These are phyloP conservation scores for Fusarium lateritium DNA, from an alignment of 2,329 filamentous ascomycete genomes.

Conservation along the genomic window DNA sequence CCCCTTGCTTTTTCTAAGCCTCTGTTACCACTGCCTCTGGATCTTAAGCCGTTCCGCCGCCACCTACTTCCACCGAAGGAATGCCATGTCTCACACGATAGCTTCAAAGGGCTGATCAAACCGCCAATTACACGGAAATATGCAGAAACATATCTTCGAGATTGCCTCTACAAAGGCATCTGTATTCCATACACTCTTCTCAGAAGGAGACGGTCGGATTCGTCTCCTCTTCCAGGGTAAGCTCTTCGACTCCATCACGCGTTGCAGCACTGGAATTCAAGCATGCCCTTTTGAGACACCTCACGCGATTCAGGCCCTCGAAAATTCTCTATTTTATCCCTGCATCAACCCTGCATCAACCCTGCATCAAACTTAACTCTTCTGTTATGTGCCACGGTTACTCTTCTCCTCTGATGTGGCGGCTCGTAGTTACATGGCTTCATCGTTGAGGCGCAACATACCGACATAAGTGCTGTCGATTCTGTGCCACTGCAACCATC, in stretches of 20 bases:
- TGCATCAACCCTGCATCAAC: constrained; percentile 38
- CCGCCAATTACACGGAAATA: constrained; percentile 1
- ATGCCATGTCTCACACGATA: constrained; percentile 37
- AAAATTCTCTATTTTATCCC: constrained; percentile 37
- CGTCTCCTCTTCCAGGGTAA: not conserved
- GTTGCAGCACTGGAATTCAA: constrained; percentile 29
- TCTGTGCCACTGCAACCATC: constrained; percentile 18
- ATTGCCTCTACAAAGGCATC: not conserved
- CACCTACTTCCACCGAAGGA: constrained; percentile 34
- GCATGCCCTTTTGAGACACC: constrained; percentile 27
- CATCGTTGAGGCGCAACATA: constrained; percentile 12
- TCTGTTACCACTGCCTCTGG: not conserved
- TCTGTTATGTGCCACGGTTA: constrained; percentile 11
- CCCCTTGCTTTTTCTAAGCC: constrained; percentile 6
- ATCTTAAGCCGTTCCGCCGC: constrained; percentile 15
- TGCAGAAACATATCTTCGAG: not conserved
- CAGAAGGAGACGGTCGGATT: not conserved
- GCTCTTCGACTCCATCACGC: not conserved
- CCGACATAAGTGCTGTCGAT: constrained; percentile 16
- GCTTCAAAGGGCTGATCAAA: constrained; percentile 22
- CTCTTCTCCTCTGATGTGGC: constrained; percentile 7
- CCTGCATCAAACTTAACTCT: constrained; percentile 23
- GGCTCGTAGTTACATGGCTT: constrained; percentile 19
- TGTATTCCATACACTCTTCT: not conserved
- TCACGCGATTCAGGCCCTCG: constrained; percentile 7